A percentile compares a stretch with the other conserved stretches of the same genome.
These are phyloP conservation scores for Rhypophila decipiens DNA, from an alignment of 495 filamentous ascomycete species.

Conservation along the genomic window DNA sequence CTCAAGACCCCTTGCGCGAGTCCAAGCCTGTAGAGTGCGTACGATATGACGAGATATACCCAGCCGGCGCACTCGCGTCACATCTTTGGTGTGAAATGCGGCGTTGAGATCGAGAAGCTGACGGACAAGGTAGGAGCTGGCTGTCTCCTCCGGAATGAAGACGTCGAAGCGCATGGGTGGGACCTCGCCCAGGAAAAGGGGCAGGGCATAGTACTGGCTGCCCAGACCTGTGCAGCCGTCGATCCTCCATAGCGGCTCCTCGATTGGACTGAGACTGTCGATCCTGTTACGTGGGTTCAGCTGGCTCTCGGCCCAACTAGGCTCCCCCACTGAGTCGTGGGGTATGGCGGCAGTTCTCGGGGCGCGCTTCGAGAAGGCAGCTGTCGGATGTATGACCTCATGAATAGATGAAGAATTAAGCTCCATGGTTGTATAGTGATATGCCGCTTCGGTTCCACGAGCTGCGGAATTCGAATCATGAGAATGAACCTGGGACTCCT, in stretches of 20 bases:
- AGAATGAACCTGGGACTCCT: too few species aligned
- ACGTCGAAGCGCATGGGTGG: slow-evolving; percentile 44
- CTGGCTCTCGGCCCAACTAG: slow-evolving; percentile 32
- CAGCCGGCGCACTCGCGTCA: slow-evolving; percentile 29
- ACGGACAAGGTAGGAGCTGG: slow-evolving; percentile 23
- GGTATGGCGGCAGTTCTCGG: neutral
- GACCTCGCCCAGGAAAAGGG: slow-evolving; percentile 31
- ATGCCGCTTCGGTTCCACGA: too few species aligned
- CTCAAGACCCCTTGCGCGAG: slow-evolving; percentile 7
- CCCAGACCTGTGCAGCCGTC: slow-evolving; percentile 44
- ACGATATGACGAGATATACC: slow-evolving; percentile 37
- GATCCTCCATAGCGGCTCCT: slow-evolving; percentile 37
- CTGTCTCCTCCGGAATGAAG: slow-evolving; percentile 38
- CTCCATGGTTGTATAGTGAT: slow-evolving; percentile 40
- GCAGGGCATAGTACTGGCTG: slow-evolving; percentile 42
- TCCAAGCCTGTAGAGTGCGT: slow-evolving; percentile 39
- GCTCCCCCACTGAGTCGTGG: neutral
- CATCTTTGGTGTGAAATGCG: slow-evolving; percentile 44
- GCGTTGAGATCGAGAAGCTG: slow-evolving; percentile 35
- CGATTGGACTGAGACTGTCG: slow-evolving; percentile 38
- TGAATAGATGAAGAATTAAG: slow-evolving; percentile 35
- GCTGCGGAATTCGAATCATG: too few species aligned
- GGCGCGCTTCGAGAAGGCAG: slow-evolving; percentile 29
- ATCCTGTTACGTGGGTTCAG: slow-evolving; percentile 47
- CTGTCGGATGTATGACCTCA: slow-evolving; percentile 44